Base-by-base conservation (phyloP, 352 stramenopile species). In the Phytopythium chamaehyphon region DNA sequence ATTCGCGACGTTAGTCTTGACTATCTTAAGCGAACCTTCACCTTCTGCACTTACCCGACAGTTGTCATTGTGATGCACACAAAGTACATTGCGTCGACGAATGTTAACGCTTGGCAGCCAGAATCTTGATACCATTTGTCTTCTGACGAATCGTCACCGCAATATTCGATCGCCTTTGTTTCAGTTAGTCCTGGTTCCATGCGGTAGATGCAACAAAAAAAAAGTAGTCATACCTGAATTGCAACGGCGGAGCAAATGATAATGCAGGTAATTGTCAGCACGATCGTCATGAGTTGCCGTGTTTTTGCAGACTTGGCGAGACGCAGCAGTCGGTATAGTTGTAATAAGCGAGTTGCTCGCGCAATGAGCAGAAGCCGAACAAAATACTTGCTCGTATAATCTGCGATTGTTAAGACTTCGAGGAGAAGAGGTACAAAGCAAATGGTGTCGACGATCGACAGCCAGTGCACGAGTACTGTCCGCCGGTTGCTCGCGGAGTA, bases 11-110 rank as follows among this genome's bases (percentile, higher is more conserved):
- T n/a, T n/a, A 55, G 31, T 54, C 43, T n/a, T n/a, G n/a, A n/a
- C n/a, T n/a, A n/a, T n/a, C n/a, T n/a, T n/a, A n/a, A n/a, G n/a
- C n/a, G n/a, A n/a, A n/a, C n/a, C n/a, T n/a, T n/a, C n/a, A n/a
- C n/a, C n/a, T n/a, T n/a, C n/a, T 40, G 23, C 48, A 54, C 66
- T 38, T 73, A 93, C 71, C 81, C 83, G 39, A 94, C 79, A 16
- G 84, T 93, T 52, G 67, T 73, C 53, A 93, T 90, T 0, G 83
- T 93, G 51, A 90, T 91, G 47, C 83, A 87, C 19, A 94, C 72
- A 54, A 94, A 90, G 57, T 94, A 94, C 35, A 87, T 75, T 38
- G 76, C 60, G 24, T 91, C 76, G 42, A 90, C 74, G 49, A 91
- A 92, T 21, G 76, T 83, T 47, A 90, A 54, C 11, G 83, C 61